These are phyloP conservation scores for Podospora tetraspora DNA, from an alignment of 495 filamentous ascomycete species.

Conservation along the genomic window DNA sequence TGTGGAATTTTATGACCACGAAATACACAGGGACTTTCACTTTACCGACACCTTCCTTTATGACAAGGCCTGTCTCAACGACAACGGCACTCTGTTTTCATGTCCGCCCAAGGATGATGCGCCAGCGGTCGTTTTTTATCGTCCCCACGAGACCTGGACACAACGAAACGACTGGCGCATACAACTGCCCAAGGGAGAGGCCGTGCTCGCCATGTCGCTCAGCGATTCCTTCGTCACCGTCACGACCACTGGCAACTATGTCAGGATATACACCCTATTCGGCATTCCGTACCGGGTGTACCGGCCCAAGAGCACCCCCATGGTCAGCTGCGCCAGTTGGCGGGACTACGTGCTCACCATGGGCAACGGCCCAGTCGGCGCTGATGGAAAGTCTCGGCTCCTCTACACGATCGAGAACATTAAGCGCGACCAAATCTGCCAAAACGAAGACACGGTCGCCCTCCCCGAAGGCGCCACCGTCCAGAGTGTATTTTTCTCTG, in stretches of 20 bases:
- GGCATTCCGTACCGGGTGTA: constrained; percentile 85
- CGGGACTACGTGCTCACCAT: constrained; percentile 89
- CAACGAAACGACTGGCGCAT: constrained; percentile 86
- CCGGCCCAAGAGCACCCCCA: constrained; percentile 79
- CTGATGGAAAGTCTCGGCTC: constrained; percentile 67
- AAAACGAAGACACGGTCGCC: constrained; percentile 86
- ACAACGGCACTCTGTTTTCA: constrained; percentile 81
- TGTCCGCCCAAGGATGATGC: constrained; percentile 63
- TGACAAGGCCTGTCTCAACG: constrained; percentile 87
- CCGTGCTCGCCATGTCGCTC: constrained; percentile 79
- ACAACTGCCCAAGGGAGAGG: constrained; percentile 72
- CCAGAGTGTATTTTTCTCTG: constrained; percentile 85
- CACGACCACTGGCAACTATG: constrained; percentile 76
- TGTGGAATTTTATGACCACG: constrained; percentile 93
- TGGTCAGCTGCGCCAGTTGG: constrained; percentile 89
- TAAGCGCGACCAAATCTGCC: constrained; percentile 85
- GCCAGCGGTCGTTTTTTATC: constrained; percentile 86
- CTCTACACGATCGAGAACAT: constrained; percentile 89
- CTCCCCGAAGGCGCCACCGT: constrained; percentile 65
- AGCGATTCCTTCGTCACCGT: constrained; percentile 87
- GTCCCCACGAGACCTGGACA: constrained; percentile 96
- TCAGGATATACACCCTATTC: constrained; percentile 88
- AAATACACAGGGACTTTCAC: constrained; percentile 88
- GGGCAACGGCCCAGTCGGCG: constrained; percentile 80
- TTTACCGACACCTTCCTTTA: constrained; percentile 94